These are phyloP conservation scores for Globisporangium irregulare DNA, from an alignment of 352 stramenopile genomes.

Conservation along the genomic window DNA sequence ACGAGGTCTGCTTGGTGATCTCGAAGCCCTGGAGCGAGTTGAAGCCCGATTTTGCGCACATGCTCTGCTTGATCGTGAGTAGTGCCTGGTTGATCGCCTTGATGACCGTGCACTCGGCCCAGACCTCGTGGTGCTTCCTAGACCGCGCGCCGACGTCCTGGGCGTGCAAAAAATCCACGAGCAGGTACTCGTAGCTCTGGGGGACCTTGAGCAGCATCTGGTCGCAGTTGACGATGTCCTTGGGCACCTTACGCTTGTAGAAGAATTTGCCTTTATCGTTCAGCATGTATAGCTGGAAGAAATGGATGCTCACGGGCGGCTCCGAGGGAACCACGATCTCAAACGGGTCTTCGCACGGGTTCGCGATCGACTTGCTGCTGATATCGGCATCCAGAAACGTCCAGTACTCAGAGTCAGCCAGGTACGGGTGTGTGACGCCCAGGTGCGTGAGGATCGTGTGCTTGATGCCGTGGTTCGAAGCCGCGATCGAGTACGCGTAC, in stretches of 20 bases:
- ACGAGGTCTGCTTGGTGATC: slow-evolving; percentile 3
- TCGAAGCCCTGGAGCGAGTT: slow-evolving; percentile 14
- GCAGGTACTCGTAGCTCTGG: slow-evolving; percentile 15
- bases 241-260: slow-evolving; percentile 24
- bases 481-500: slow-evolving; percentile 48
- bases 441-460: slow-evolving; percentile 50
- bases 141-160: background rate
- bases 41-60: slow-evolving; percentile 17
- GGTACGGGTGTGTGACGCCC: slow-evolving; percentile 39
- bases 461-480: slow-evolving; percentile 47
- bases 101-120: slow-evolving; percentile 26
- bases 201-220: slow-evolving; percentile 20
- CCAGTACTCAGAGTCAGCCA: slow-evolving; percentile 36
- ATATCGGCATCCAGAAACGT: slow-evolving; percentile 26
- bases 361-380: slow-evolving; percentile 17
- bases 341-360: slow-evolving; percentile 34
- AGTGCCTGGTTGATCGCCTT: slow-evolving; percentile 28
- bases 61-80: slow-evolving; percentile 15
- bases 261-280: slow-evolving; percentile 20
- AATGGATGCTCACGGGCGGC: slow-evolving; percentile 47
- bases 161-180: slow-evolving; percentile 13
- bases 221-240: slow-evolving; percentile 23
- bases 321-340: slow-evolving; percentile 35
- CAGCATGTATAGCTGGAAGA: slow-evolving; percentile 30
- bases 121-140: slow-evolving; percentile 26